These are phyloP conservation scores for Tremella mesenterica DNA, from an alignment of 768 basidiomycete species.

Conservation along the genomic window DNA sequence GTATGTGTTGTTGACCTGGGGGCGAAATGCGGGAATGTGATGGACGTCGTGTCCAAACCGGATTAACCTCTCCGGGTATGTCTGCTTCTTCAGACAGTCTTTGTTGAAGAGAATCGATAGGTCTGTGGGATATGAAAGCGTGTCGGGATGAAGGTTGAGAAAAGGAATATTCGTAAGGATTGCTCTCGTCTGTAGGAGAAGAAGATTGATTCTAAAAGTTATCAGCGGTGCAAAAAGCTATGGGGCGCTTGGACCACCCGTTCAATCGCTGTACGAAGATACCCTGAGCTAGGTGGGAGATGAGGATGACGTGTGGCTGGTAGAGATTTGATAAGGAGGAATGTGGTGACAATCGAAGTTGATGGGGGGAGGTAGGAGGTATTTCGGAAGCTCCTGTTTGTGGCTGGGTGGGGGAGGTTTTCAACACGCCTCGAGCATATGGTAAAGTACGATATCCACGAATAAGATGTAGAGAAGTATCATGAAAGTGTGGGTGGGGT, in stretches of 20 bases:
- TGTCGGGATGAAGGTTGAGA: slow-evolving; percentile 4
- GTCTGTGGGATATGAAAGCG: neutral
- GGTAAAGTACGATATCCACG: too few species aligned
- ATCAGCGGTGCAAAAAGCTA: neutral
- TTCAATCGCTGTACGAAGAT: too few species aligned
- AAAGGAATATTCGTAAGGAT: slow-evolving; percentile 11
- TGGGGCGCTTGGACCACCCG: too few species aligned
- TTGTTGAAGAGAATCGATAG: slow-evolving; percentile 24
- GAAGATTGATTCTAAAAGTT: slow-evolving; percentile 28
- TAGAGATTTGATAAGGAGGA: neutral
- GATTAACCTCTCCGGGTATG: slow-evolving; percentile 31
- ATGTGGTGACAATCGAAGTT: neutral
- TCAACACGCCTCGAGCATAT: too few species aligned
- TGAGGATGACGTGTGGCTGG: neutral
- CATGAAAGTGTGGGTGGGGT: too few species aligned
- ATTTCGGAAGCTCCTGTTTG: too few species aligned
- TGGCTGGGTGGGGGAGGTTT: too few species aligned
- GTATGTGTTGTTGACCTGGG: neutral
- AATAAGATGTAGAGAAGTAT: too few species aligned
- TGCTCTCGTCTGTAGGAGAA: slow-evolving; percentile 6
- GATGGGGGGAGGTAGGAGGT: neutral
- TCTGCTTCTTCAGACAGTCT: slow-evolving; percentile 23
- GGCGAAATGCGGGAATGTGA: slow-evolving; percentile 5
- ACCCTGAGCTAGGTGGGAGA: too few species aligned
- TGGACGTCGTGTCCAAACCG: slow-evolving; percentile 39